These are phyloP conservation scores for Trypanosoma avium DNA, from an alignment of 208 protist species.

Conservation along the genomic window DNA sequence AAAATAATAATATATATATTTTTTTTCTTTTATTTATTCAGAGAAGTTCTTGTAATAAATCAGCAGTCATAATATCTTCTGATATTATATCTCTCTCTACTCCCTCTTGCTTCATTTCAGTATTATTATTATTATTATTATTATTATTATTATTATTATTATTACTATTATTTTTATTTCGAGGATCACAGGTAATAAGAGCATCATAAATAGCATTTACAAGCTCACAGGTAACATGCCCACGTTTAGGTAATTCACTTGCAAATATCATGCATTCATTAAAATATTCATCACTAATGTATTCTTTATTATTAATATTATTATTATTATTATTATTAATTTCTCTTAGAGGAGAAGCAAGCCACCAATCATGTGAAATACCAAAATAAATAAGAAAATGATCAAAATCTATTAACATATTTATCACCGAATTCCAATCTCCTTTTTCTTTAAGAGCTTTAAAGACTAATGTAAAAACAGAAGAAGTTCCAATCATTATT, in stretches of 20 bases:
- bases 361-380: conserved; percentile 32
- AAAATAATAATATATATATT: no score
- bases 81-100: not conserved
- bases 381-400: conserved; percentile 44
- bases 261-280: conserved; percentile 1
- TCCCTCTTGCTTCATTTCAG: not conserved
- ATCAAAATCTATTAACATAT: conserved; percentile 38
- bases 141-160: no score
- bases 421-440: conserved; percentile 19
- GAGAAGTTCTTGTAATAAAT: conserved; percentile 3
- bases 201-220: conserved; percentile 7
- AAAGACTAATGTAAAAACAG: conserved; percentile 31
- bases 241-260: not conserved
- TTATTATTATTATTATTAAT: no score
- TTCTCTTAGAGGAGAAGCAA: conserved; percentile 7
- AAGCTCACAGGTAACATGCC: conserved; percentile 8
- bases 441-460: conserved; percentile 26
- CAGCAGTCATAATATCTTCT: conserved; percentile 8
- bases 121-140: not conserved
- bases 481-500: conserved; percentile 31
- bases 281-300: conserved; percentile 1
- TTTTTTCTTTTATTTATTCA: not conserved
- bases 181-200: conserved; percentile 15
- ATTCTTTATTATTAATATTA: no score
- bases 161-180: no score